Percentiles rank a stretch among this genome's conserved stretches.
Conservation (phyloP, 306 rosid genomes). For the Begonia peltatifolia region DNA sequence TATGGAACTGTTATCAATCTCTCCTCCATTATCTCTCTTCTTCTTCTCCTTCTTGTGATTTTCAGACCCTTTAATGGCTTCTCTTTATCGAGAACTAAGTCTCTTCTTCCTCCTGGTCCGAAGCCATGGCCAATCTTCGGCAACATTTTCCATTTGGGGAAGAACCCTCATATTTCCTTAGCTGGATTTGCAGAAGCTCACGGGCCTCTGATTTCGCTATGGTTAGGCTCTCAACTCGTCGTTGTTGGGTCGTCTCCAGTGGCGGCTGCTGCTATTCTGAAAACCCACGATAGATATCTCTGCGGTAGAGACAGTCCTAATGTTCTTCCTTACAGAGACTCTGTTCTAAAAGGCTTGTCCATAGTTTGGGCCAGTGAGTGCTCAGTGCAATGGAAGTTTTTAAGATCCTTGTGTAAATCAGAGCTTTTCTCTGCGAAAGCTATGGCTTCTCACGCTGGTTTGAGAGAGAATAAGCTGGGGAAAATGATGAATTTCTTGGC, state of each 20-base stretch:
- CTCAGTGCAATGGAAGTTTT: neutral
- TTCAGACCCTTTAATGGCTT: too few species aligned
- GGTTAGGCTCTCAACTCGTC: slow-evolving; percentile 3
- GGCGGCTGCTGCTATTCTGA: slow-evolving; percentile 3
- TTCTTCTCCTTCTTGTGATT: too few species aligned
- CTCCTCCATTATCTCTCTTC: too few species aligned
- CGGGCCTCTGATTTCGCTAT: slow-evolving; percentile 9
- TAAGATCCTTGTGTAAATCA: slow-evolving; percentile 1
- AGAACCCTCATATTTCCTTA: neutral
- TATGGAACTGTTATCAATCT: too few species aligned
- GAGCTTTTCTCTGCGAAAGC: slow-evolving; percentile 1
- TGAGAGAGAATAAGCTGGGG: neutral
- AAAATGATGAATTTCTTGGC: neutral
- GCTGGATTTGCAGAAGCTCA: neutral
- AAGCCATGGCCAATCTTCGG: slow-evolving; percentile 8
- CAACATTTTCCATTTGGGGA: slow-evolving; percentile 2
- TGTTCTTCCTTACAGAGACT: neutral
- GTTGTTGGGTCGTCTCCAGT: slow-evolving; percentile 4
- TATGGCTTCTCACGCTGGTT: neutral
- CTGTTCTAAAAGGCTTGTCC: neutral
- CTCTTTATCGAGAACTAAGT: neutral
- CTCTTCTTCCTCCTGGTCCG: slow-evolving; percentile 7
- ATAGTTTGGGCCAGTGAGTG: slow-evolving; percentile 2
- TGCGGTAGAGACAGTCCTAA: neutral
- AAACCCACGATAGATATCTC: slow-evolving; percentile 4